Evolutionary conservation across 257 asterid species (phyloP), one percentile per base, ranked within the genome.

Genomic region (Coffea canephora): DNA sequence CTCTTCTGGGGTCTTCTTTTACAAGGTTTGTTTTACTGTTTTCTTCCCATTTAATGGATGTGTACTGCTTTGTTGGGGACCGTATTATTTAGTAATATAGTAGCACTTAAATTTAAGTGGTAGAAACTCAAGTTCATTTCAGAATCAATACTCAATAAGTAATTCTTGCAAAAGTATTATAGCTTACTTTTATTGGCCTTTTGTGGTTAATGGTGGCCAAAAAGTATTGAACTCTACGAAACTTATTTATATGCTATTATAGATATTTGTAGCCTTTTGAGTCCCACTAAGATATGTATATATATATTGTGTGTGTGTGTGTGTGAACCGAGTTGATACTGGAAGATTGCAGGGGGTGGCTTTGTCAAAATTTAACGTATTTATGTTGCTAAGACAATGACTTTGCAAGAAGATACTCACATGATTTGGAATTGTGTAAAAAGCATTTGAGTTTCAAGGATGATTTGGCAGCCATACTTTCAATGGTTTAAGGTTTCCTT

Each of bases 1-100:
- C 84, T 92, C 82, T 86, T 92, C 46, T 92, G 96, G 97, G 97
- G 97, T 71, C 89, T 92, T 75, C 88, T 92, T 78, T 82, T 92
- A 71, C 97, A 92, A 87, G 97, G 97, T 92, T 75, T 68, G 83
- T 12, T 78, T 65, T 43, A 43, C 45, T 59, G 45, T 41, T 79
- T 39, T 54, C 14, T 71, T 67, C 59, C 34, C 46, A 49, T 55
- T 61, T 74, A 19, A 18, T 19, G 23, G 9, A 43, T 66, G 46
- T 19, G 21, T 14, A 4, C 41, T 21, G 18, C 69, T 21, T 70
- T 11, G 5, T 70, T 23, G 5, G 50, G 7, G 50, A 16, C 5
- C 45, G 25, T 25, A 7, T 4, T 6, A 64, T 64, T 21, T 64
- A 34, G 5, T 11, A 15, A 13, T 11, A 31, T 65, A 65, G 21